phyloP scores from a whole-genome alignment of 1,284 basidiomycete species.

The Ceratobasidium sp. region DNA sequence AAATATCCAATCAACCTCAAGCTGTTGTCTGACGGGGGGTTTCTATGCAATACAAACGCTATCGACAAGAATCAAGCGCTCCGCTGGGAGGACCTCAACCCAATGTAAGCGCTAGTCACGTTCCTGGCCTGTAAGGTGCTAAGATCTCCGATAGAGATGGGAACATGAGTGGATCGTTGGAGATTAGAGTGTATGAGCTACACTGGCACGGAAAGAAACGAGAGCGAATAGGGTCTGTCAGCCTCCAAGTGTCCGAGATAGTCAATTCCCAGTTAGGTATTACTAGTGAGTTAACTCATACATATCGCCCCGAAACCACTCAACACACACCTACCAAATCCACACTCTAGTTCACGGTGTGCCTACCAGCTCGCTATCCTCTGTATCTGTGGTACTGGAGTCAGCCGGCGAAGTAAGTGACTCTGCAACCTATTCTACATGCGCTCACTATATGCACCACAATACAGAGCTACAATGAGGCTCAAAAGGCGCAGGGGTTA shows the following conservation, averaged over 20 bases:
- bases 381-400: neutral
- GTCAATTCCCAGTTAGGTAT: neutral
- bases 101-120: neutral
- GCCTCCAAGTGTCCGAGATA: neutral
- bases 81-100: neutral
- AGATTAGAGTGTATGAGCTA: neutral
- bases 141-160: neutral
- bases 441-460: neutral
- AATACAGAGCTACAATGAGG: neutral
- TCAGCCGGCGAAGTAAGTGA: neutral
- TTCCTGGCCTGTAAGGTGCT: neutral
- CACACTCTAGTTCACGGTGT: neutral
- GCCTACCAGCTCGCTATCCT: too few relatives aligned
- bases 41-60: neutral
- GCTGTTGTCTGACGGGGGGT: neutral
- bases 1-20: slow-evolving; percentile 10
- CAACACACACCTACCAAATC: neutral
- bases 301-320: neutral
- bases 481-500: neutral
- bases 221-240: neutral
- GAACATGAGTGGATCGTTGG: neutral
- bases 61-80: neutral
- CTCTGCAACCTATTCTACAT: neutral
- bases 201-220: slow-evolving; percentile 2
- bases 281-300: neutral